A percentile compares a stretch with the other conserved stretches of the same genome.
These are phyloP conservation scores for Chalara sp. DNA, from an alignment of 2,329 filamentous ascomycete species.

Conservation along the genomic window DNA sequence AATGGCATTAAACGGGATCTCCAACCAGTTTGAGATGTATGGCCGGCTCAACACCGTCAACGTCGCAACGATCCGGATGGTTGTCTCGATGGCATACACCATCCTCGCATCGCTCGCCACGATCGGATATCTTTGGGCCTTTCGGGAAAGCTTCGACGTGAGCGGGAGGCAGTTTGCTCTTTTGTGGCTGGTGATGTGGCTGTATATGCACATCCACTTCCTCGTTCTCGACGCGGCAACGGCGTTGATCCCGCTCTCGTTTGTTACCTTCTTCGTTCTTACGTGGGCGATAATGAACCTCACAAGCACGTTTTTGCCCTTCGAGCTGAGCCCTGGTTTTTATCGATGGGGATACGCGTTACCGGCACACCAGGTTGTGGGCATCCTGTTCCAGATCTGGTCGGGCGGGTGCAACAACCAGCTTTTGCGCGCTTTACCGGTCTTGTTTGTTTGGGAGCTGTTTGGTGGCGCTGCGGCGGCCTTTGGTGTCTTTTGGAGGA, in stretches of 20 bases:
- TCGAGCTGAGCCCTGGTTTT: conserved; percentile 51
- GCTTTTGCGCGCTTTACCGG: conserved; percentile 31
- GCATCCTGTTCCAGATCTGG: conserved; percentile 33
- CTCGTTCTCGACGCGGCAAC: conserved; percentile 31
- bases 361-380: conserved; percentile 51
- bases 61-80: conserved; percentile 19
- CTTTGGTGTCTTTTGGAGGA: too few species aligned
- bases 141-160: conserved; percentile 33
- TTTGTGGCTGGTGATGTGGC: conserved; percentile 52
- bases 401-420: conserved; percentile 31
- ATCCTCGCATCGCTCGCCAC: conserved; percentile 30
- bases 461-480: too few species aligned
- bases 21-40: conserved; percentile 13
- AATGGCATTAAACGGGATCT: conserved; percentile 18
- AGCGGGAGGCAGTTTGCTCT: conserved; percentile 48
- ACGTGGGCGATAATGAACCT: conserved; percentile 62
- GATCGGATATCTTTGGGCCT: conserved; percentile 36
- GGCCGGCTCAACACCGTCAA: conserved; percentile 6
- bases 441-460: conserved; percentile 34
- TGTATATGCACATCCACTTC: conserved; percentile 46
- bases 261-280: conserved; percentile 34
- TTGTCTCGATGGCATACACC: conserved; percentile 24
- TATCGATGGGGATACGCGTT: conserved; percentile 57
- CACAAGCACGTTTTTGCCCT: conserved; percentile 49
- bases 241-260: conserved; percentile 26